Base-by-base conservation (phyloP, 805 yeast genomes). In the Pichia phayaonensis region DNA sequence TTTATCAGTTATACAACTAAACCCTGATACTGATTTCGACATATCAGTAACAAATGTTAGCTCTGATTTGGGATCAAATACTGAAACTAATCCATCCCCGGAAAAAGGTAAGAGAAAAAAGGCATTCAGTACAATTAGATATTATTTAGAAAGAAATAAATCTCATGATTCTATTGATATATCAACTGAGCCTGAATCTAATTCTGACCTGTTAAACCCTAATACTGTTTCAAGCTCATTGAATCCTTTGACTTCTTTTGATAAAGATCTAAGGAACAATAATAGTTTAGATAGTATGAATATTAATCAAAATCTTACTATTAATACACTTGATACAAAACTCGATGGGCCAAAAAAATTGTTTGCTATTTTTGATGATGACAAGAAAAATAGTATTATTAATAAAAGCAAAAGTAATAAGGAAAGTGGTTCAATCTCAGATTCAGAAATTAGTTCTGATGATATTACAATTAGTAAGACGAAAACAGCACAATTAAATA, bases 391-490 rank as follows among this genome's bases (percentile, higher is more conserved):
- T n/a, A 18, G 8, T 13, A 29, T 13, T 13, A 3, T 5, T 29
- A 3, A 29, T 29, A 29, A 29, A 29, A 29, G 12, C 34, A 29
- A 29, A 29, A 12, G 12, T 13, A 29, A 29, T 12, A 13, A 29
- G 13, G 40, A 36, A n/a, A 36, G 11, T 18, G 11, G 11, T 36
- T 18, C 40, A n/a, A 39, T 39, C 12, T 46, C 50, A 24, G 53
- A 48, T 6, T 48, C 53, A 6, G 53, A 46, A 39, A n/a, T 42
- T 18, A 52, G 55, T 34, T 43, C 55, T 1, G 53, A 47, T 24
- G 24, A 44, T 23, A 45, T 46, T 23, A 54, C 56, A 16, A 36
- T 41, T 8, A 27, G 24, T 36, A 29, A 40, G 20, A 43, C 22
- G 2, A 16, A 24, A 16, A 27, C 20, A 15, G 20, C 11, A 3